Percentiles rank a stretch among this genome's conserved stretches.
These are phyloP conservation scores for Austroboletus eburneus DNA, from an alignment of 768 basidiomycete genomes.

Conservation along the genomic window DNA sequence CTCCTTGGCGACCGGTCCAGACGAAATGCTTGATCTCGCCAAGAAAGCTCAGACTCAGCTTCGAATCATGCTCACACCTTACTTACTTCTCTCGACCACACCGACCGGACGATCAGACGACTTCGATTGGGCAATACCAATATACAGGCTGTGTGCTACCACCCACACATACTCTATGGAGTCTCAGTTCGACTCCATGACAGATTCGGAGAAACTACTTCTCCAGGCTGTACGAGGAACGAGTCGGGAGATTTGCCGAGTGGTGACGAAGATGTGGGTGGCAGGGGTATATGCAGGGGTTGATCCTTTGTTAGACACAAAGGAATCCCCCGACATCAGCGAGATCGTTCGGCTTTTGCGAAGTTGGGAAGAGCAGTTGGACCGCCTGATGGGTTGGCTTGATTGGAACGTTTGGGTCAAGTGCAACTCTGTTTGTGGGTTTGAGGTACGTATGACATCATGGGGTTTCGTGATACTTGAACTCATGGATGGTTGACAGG, in stretches of 20 bases:
- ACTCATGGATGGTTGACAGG: no score
- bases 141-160: constrained; percentile 29
- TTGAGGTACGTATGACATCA: no score
- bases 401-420: no score
- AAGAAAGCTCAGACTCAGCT: constrained; percentile 21
- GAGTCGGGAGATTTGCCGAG: constrained; percentile 35
- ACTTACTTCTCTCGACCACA: constrained; percentile 16
- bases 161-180: constrained; percentile 20
- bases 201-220: constrained; percentile 27
- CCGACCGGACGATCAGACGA: constrained; percentile 4
- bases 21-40: constrained; percentile 4
- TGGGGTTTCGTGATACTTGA: no score
- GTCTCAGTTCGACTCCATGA: constrained; percentile 12
- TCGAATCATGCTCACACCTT: constrained; percentile 29
- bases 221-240: constrained; percentile 31
- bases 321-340: no score
- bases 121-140: constrained; percentile 26
- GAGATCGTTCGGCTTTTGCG: no score
- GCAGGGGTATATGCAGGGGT: no score
- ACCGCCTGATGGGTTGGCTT: no score
- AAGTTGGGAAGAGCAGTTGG: no score
- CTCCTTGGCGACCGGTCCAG: neutral
- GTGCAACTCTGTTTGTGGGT: no score
- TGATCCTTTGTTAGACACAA: no score
- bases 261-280: no score